A percentile compares a stretch with the other conserved stretches of the same genome.
Conservation (phyloP, 257 asterid species). For the Przewalskia tangutica region DNA sequence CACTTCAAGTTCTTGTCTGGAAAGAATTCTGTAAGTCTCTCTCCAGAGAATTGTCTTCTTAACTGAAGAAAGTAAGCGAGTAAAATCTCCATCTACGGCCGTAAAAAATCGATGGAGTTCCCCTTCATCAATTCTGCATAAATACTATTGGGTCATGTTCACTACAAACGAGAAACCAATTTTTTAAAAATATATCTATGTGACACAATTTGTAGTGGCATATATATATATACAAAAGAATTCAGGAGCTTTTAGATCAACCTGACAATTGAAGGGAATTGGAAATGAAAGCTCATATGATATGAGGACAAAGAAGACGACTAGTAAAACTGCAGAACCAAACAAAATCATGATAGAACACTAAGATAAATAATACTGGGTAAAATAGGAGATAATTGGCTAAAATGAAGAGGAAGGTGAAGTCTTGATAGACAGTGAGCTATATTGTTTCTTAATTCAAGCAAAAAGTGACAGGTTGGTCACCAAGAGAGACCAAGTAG, state of each 20-base stretch:
- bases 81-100: constrained; percentile 64
- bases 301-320: neutral
- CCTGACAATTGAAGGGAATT: neutral
- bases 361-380: neutral
- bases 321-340: neutral
- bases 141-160: constrained; percentile 26
- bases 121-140: constrained; percentile 52
- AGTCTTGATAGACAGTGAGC: neutral
- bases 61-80: constrained; percentile 49
- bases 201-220: neutral
- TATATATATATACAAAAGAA: neutral
- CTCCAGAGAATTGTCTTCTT: constrained; percentile 89
- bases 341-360: neutral
- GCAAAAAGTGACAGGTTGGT: neutral
- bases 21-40: constrained; percentile 71
- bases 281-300: neutral
- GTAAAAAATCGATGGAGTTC: constrained; percentile 68
- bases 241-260: neutral
- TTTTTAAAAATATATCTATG: neutral
- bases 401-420: neutral
- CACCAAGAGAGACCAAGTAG: neutral
- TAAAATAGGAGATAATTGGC: neutral
- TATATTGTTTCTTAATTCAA: neutral
- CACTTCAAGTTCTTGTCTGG: constrained; percentile 68
- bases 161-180: constrained; percentile 8